These are phyloP conservation scores for Phytophthora tubulina DNA, from an alignment of 352 stramenopile species.

Conservation along the genomic window DNA sequence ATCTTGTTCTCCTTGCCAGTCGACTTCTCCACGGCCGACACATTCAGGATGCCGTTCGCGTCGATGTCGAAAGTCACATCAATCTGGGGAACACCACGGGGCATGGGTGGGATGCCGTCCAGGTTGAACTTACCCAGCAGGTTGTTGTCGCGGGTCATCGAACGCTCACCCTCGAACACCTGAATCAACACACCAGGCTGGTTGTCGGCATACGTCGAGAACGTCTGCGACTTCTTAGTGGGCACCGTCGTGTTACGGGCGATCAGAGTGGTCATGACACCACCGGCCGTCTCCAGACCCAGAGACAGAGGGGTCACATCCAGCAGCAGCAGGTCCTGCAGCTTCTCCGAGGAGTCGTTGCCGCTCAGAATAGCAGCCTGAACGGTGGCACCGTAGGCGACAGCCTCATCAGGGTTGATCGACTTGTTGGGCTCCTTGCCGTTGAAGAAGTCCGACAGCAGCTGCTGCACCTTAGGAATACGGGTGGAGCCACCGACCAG, in stretches of 20 bases:
- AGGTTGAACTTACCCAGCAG: slow-evolving; percentile 91
- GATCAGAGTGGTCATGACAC: slow-evolving; percentile 92
- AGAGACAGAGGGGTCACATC: slow-evolving; percentile 91
- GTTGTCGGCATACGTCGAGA: slow-evolving; percentile 91
- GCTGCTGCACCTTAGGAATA: slow-evolving; percentile 78
- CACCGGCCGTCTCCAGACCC: slow-evolving; percentile 88
- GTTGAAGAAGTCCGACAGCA: slow-evolving; percentile 77
- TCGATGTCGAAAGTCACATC: slow-evolving; percentile 93
- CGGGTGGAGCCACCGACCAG: slow-evolving; percentile 82
- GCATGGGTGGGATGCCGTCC: slow-evolving; percentile 88
- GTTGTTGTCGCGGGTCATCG: slow-evolving; percentile 95
- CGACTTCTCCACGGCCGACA: slow-evolving; percentile 93
- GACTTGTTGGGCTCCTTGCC: slow-evolving; percentile 80
- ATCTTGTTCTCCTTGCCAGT: slow-evolving; percentile 98
- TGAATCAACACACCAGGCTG: slow-evolving; percentile 90
- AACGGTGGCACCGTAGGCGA: slow-evolving; percentile 82
- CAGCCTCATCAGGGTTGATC: slow-evolving; percentile 87
- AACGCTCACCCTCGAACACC: slow-evolving; percentile 94
- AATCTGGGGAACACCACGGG: slow-evolving; percentile 90
- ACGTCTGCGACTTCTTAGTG: slow-evolving; percentile 88
- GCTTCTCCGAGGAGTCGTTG: slow-evolving; percentile 85
- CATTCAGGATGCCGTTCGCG: slow-evolving; percentile 94
- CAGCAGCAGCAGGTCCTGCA: slow-evolving; percentile 87
- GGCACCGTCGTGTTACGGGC: slow-evolving; percentile 89
- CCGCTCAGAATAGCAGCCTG: slow-evolving; percentile 71